A percentile compares a stretch with the other conserved stretches of the same genome.
Conservation (phyloP, 306 rosid species). For the Fagus sylvatica region DNA sequence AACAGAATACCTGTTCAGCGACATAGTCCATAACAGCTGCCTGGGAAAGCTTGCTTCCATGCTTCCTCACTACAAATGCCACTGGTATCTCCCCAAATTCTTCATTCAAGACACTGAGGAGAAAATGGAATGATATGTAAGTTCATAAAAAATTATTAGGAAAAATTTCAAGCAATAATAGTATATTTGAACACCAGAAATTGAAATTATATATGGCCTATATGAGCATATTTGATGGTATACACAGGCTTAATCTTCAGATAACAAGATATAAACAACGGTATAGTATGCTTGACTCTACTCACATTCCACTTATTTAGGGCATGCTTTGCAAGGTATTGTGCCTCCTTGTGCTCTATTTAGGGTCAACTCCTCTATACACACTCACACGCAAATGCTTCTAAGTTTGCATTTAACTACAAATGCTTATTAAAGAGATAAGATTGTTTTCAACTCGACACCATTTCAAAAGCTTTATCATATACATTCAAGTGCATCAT, state of each 20-base stretch:
- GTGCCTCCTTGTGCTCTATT: background rate
- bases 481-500: background rate
- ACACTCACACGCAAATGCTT: background rate
- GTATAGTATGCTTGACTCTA: background rate
- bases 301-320: background rate
- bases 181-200: background rate
- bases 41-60: slow-evolving; percentile 50
- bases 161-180: background rate
- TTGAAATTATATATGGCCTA: background rate
- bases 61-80: slow-evolving; percentile 73
- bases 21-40: slow-evolving; percentile 58
- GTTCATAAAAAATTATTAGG: background rate
- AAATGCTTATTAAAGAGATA: background rate
- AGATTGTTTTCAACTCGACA: background rate
- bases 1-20: slow-evolving; percentile 51
- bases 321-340: background rate
- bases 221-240: background rate
- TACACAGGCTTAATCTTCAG: background rate
- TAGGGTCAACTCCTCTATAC: background rate
- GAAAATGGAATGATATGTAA: slow-evolving; percentile 20
- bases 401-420: background rate
- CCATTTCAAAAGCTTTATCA: background rate
- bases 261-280: background rate
- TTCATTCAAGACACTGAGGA: slow-evolving; percentile 52
- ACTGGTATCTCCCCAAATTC: slow-evolving; percentile 79